Evolutionary conservation across 2,329 filamentous ascomycete genomes (phyloP).

Genomic region (Pestalotiopsis sp.): DNA sequence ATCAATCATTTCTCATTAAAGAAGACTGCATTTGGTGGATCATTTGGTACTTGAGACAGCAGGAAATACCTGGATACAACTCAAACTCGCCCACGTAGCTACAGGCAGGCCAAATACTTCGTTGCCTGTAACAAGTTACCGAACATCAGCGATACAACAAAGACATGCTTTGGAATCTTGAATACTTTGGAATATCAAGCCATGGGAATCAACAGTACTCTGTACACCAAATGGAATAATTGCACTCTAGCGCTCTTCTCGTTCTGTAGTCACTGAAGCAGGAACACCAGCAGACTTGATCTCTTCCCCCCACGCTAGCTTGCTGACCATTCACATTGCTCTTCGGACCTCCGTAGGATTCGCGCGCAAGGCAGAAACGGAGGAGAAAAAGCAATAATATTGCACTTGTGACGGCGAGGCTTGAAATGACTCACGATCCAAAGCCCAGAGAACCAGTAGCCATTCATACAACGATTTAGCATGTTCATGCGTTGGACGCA

Average conservation of each 20-base stretch:
- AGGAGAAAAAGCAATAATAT: neutral
- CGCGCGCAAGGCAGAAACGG: neutral
- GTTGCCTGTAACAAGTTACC: too few species aligned
- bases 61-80: too few species aligned
- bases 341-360: neutral
- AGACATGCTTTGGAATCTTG: too few species aligned
- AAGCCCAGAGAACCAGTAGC: neutral
- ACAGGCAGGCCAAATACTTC: too few species aligned
- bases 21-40: too few species aligned
- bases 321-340: neutral
- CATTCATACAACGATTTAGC: neutral
- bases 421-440: conserved; percentile 6
- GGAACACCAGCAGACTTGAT: neutral
- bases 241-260: neutral
- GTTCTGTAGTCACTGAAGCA: neutral
- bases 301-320: neutral
- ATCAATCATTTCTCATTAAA: too few species aligned
- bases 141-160: too few species aligned
- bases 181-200: too few species aligned
- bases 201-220: neutral
- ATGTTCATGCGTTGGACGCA: conserved; percentile 10
- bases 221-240: neutral
- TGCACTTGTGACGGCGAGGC: neutral
- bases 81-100: too few species aligned
- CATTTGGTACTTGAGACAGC: too few species aligned